Evolutionary conservation across 2,329 filamentous ascomycete species (phyloP).

Genomic region (Blastomyces silverae): DNA sequence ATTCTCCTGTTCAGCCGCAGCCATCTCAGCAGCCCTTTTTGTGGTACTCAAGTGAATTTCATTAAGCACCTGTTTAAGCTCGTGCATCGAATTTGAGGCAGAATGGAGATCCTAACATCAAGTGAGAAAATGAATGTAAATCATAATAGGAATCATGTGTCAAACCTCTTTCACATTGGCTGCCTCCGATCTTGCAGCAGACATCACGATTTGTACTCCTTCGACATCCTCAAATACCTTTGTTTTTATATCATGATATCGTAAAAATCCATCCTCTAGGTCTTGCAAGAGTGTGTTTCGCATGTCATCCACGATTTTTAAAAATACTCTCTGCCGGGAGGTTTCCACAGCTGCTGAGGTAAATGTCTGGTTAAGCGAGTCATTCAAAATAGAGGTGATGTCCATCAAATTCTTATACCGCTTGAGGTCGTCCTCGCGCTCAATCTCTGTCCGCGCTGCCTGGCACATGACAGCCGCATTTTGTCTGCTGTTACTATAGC

Average conservation of each 20-base stretch:
- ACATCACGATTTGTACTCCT: constrained; percentile 22
- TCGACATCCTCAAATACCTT: constrained; percentile 27
- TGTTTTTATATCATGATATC: constrained; percentile 25
- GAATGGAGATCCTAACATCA: constrained; percentile 25
- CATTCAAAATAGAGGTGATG: constrained; percentile 33
- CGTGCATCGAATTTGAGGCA: constrained; percentile 18
- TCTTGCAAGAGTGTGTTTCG: constrained; percentile 30
- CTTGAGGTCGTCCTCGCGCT: constrained; percentile 45
- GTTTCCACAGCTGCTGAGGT: constrained; percentile 29
- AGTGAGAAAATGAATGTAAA: constrained; percentile 8
- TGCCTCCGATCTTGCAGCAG: constrained; percentile 18
- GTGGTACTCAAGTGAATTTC: constrained; percentile 24
- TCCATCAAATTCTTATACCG: constrained; percentile 37
- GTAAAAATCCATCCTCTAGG: constrained; percentile 28
- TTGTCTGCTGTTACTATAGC: constrained; percentile 56
- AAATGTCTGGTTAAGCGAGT: constrained; percentile 33
- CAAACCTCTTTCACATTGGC: constrained; percentile 18
- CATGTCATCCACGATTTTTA: constrained; percentile 28
- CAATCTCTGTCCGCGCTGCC: constrained; percentile 52
- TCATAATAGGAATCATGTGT: neutral
- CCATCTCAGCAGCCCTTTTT: constrained; percentile 27
- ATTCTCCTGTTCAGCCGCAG: constrained; percentile 27
- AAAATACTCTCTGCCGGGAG: constrained; percentile 31
- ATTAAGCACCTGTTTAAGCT: constrained; percentile 18
- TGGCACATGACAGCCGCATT: constrained; percentile 58